phyloP scores from a whole-genome alignment of 768 basidiomycete genomes.

The Rubroboletus satanas region DNA sequence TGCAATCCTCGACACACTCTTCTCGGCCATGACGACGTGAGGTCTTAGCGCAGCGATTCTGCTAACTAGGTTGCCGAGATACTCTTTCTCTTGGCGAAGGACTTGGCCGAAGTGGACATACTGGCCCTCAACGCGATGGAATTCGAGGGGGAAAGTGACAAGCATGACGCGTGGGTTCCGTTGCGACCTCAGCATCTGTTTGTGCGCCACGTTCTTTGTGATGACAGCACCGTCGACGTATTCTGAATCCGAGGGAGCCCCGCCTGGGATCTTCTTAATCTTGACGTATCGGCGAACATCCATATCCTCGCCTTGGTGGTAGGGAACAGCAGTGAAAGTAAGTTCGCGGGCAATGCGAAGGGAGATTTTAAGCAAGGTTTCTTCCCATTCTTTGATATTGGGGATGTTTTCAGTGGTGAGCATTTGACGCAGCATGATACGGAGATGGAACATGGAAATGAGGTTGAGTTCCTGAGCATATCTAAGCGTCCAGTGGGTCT shows the following conservation, averaged over 20 bases:
- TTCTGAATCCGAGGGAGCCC: conserved; percentile 87
- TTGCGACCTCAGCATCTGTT: conserved; percentile 82
- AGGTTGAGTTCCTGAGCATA: conserved; percentile 81
- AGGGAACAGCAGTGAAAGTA: conserved; percentile 65
- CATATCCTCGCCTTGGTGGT: conserved; percentile 87
- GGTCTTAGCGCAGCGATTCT: conserved; percentile 91
- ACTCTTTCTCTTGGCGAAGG: conserved; percentile 88
- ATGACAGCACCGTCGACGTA: conserved; percentile 96
- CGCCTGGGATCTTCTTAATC: conserved; percentile 98
- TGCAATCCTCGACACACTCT: conserved; percentile 86
- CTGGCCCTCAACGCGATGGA: conserved; percentile 87
- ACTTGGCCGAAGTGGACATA: conserved; percentile 92
- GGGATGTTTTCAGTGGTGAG: conserved; percentile 79
- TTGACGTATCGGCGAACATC: conserved; percentile 94
- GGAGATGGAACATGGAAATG: conserved; percentile 85
- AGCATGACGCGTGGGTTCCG: conserved; percentile 93
- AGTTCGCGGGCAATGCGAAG: conserved; percentile 83
- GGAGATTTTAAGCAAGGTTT: conserved; percentile 72
- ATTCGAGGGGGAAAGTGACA: conserved; percentile 92
- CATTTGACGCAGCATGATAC: conserved; percentile 89
- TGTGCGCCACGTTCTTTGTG: conserved; percentile 97
- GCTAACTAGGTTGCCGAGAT: conserved; percentile 79
- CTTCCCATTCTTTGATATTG: conserved; percentile 85
- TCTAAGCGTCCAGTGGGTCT: conserved; percentile 34
- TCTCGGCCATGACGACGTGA: conserved; percentile 88